These are phyloP conservation scores for Podaxis rugospora DNA, from an alignment of 768 basidiomycete genomes.

Conservation along the genomic window DNA sequence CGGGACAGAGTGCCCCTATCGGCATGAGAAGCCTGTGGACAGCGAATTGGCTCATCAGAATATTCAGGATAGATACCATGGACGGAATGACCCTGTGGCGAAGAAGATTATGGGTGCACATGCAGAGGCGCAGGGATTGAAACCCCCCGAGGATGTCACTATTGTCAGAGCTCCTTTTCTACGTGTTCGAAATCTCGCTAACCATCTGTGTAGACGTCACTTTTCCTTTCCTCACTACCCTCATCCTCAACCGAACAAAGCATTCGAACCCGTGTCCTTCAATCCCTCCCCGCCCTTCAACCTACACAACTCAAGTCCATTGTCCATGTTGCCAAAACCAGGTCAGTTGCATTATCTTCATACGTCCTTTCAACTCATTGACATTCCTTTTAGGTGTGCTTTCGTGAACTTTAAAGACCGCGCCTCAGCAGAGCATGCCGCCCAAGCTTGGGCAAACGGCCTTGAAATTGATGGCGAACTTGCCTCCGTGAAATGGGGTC, in stretches of 20 bases:
- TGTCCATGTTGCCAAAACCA: conserved; percentile 80
- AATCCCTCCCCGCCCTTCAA: conserved; percentile 60
- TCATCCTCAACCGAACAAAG: conserved; percentile 64
- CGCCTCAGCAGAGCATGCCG: conserved; percentile 78
- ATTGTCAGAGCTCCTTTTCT: conserved; percentile 54
- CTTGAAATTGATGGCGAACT: conserved; percentile 79
- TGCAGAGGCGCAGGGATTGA: conserved; percentile 78
- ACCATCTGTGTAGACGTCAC: conserved; percentile 54
- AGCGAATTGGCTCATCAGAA: conserved; percentile 88
- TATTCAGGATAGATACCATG: conserved; percentile 92
- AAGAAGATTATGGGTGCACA: conserved; percentile 80
- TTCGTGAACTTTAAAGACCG: conserved; percentile 93
- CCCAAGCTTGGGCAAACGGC: conserved; percentile 87
- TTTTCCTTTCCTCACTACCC: conserved; percentile 81
- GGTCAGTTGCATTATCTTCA: conserved; percentile 34
- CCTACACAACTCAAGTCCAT: conserved; percentile 74
- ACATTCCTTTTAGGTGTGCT: conserved; percentile 59
- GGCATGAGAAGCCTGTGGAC: conserved; percentile 86
- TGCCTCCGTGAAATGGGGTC: conserved; percentile 83
- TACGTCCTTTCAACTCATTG: not conserved
- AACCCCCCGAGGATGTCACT: conserved; percentile 82
- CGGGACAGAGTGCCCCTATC: conserved; percentile 91
- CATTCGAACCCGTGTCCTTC: conserved; percentile 67
- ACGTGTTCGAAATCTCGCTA: not conserved
- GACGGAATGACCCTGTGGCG: conserved; percentile 90